A percentile compares a stretch with the other conserved stretches of the same genome.
phyloP scores from a whole-genome alignment of 2,329 filamentous ascomycete species.

The Fusarium duplospermum region DNA sequence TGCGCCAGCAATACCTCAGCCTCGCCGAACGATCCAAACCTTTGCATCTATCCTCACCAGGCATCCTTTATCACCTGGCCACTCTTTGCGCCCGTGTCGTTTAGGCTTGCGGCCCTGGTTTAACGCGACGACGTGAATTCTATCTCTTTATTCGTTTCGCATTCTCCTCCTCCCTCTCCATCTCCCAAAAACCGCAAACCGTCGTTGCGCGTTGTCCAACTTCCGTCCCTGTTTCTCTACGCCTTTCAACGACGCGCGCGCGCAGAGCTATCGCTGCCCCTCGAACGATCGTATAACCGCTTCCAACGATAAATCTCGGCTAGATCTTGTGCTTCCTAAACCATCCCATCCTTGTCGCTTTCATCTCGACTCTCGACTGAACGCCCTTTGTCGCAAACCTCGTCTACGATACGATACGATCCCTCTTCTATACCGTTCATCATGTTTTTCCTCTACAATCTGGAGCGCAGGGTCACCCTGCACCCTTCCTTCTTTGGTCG shows the following conservation, averaged over 20 bases:
- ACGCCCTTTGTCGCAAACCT: conserved; percentile 3
- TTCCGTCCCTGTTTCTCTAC: conserved; percentile 3
- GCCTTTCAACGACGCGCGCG: conserved; percentile 8
- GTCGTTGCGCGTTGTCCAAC: conserved; percentile 16
- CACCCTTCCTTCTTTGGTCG: conserved; percentile 98
- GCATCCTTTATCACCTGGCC: conserved; percentile 20
- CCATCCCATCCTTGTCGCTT: neutral
- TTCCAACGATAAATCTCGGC: neutral
- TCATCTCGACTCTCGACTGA: neutral
- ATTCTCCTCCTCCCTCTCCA: conserved; percentile 11
- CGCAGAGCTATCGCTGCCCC: conserved; percentile 6
- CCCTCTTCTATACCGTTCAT: conserved; percentile 16
- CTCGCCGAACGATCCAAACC: conserved; percentile 38
- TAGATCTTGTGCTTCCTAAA: neutral
- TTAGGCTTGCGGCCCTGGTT: conserved; percentile 33
- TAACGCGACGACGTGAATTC: conserved; percentile 32
- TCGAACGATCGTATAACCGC: conserved; percentile 18
- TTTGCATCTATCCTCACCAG: conserved; percentile 22
- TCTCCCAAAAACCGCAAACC: neutral
- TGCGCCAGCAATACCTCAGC: conserved; percentile 34
- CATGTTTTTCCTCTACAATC: conserved; percentile 99
- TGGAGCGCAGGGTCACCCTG: conserved; percentile 93
- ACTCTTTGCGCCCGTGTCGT: conserved; percentile 32
- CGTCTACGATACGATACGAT: neutral
- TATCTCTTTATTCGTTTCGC: conserved; percentile 7